Evolutionary conservation across 306 rosid genomes (phyloP).

Genomic region (Lupinus albus): DNA sequence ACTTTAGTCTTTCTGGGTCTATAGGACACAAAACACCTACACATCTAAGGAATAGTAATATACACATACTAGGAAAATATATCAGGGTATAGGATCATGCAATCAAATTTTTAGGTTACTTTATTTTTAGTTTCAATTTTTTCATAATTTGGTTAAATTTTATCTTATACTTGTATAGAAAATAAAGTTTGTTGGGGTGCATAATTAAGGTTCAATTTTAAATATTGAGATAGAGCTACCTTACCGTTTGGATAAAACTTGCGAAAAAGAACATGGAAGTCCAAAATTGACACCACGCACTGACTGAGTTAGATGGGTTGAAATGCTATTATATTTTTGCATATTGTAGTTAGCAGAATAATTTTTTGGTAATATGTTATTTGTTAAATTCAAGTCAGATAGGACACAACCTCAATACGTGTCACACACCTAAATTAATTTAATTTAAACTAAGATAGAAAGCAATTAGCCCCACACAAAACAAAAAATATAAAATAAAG

Average conservation of each 20-base stretch:
- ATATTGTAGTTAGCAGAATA: slow-evolving; percentile 8
- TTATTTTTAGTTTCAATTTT: too few species aligned
- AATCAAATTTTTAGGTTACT: too few species aligned
- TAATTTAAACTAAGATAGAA: too few species aligned
- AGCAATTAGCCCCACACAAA: too few species aligned
- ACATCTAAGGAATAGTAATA: too few species aligned
- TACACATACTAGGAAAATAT: neutral
- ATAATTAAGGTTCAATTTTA: too few species aligned
- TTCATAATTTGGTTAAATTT: too few species aligned
- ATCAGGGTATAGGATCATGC: neutral
- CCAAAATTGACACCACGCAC: slow-evolving; percentile 28
- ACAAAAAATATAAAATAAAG: too few species aligned
- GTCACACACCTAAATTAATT: neutral
- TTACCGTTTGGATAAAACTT: neutral
- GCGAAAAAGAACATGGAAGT: neutral
- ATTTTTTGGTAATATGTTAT: neutral
- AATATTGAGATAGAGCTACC: too few species aligned
- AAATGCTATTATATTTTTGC: slow-evolving; percentile 17
- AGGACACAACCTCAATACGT: too few species aligned
- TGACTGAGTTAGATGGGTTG: slow-evolving; percentile 1
- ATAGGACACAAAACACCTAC: slow-evolving; percentile 16
- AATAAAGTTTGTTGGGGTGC: too few species aligned
- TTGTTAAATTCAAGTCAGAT: slow-evolving; percentile 16
- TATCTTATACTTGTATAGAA: too few species aligned
- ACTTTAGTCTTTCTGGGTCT: slow-evolving; percentile 48